A percentile compares a stretch with the other conserved stretches of the same genome.
Conservation (phyloP, 2,329 filamentous ascomycete species). For the Septoria linicola region DNA sequence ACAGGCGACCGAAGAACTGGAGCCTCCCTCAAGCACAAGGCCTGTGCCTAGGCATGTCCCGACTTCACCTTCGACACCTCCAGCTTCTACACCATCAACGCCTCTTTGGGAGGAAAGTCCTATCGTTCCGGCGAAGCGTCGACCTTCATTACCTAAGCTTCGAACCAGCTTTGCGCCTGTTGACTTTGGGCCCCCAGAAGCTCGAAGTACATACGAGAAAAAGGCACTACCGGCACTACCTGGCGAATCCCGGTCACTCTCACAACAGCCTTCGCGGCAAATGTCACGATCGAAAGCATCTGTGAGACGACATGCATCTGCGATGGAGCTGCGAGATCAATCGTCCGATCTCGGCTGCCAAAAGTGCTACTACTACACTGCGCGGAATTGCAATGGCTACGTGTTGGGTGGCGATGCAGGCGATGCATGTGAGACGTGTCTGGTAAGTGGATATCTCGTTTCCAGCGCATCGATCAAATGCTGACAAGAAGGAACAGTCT, state of each 20-base stretch:
- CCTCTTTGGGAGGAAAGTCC: slow-evolving; percentile 6
- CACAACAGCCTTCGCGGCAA: slow-evolving; percentile 13
- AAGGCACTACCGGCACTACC: slow-evolving; percentile 26
- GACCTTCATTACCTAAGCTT: slow-evolving; percentile 31
- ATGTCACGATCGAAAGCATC: slow-evolving; percentile 17
- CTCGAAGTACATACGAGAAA: slow-evolving; percentile 25
- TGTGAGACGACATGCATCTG: slow-evolving; percentile 1
- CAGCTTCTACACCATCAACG: slow-evolving; percentile 8
- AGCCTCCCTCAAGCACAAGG: slow-evolving; percentile 9
- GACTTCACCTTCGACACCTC: slow-evolving; percentile 14
- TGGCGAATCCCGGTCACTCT: slow-evolving; percentile 9
- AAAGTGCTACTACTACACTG: slow-evolving; percentile 40
- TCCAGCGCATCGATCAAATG: too few species aligned
- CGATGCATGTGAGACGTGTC: slow-evolving; percentile 38
- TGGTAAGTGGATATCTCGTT: slow-evolving; percentile 23
- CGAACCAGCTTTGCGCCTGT: slow-evolving; percentile 23
- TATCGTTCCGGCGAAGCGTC: background rate
- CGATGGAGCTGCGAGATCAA: background rate
- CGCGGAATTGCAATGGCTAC: slow-evolving; percentile 40
- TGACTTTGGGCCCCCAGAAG: slow-evolving; percentile 27
- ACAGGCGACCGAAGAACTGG: slow-evolving; percentile 19
- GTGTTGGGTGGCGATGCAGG: slow-evolving; percentile 37
- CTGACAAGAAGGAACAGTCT: too few species aligned
- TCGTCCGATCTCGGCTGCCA: slow-evolving; percentile 35
- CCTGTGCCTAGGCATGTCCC: slow-evolving; percentile 7